Base-by-base conservation (phyloP, 768 basidiomycete species). In the Podaxis pistillaris region DNA sequence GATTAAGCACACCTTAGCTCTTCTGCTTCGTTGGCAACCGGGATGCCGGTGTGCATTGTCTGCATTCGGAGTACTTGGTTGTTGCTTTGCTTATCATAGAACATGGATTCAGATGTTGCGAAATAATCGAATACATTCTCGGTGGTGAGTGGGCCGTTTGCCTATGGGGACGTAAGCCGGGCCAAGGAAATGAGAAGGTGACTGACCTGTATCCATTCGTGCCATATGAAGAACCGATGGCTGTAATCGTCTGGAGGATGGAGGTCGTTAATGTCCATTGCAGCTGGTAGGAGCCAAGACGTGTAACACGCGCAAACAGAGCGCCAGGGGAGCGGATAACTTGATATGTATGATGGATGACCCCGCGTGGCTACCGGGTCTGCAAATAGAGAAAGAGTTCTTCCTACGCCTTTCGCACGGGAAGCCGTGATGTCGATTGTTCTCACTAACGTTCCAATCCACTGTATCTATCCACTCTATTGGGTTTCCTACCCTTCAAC, bases 21-120 rank as follows among this genome's bases (percentile, higher is more conserved):
- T 65, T 91, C 91, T 9, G 88, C 87, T 72, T 95, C 94, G 66
- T 95, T 89, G 7, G 81, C 77, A 60, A 93, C 76, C 9, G 89
- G 85, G 30, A 84, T 76, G n/a, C 89, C 92, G 0, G 90, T 90
- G 69, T 93, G 89, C 78, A 90, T 88, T 0, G 92, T 95, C 74
- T 96, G 94, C 94, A 96, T 96, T 68, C 93, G 89, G 49, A 96
- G 78, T 33, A 91, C 87, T 68, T 94, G 91, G 73, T 96, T 96
- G 74, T 90, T 95, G 76, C 91, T 94, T 75, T 92, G 90, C 74
- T 93, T 93, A 76, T 96, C 94, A 72, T 94, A 96, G 78, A 94
- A 96, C 86, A 94, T 94, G 30, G 93, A 33, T 33, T 33, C 33
- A 33, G 33, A 94, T 0, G 86, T 86, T 12, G 89, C 80, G 72